Evolutionary conservation across 2,329 filamentous ascomycete genomes (phyloP).

Genomic region (Neofusicoccum parvum): DNA sequence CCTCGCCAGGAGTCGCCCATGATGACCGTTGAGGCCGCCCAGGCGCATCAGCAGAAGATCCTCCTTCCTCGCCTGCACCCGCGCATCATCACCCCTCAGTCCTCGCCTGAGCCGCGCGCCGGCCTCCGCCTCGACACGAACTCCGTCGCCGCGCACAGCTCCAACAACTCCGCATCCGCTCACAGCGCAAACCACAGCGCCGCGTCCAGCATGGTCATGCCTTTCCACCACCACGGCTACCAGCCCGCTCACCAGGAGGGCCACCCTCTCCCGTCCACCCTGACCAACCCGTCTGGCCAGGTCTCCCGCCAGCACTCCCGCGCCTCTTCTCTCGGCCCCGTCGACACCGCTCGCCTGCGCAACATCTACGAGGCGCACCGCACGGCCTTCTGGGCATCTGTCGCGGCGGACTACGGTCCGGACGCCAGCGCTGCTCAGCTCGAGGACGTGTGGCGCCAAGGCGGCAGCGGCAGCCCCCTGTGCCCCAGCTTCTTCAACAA

Average conservation of each 20-base stretch:
- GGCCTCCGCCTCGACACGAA: conserved; percentile 50
- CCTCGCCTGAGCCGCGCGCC: conserved; percentile 40
- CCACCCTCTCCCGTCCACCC: conserved; percentile 41
- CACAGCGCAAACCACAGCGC: conserved; percentile 23
- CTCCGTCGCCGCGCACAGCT: background rate
- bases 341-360: conserved; percentile 69
- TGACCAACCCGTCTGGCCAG: conserved; percentile 41
- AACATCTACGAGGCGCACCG: conserved; percentile 72
- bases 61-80: conserved; percentile 64
- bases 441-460: conserved; percentile 66
- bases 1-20: conserved; percentile 44
- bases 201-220: conserved; percentile 40
- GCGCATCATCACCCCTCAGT: conserved; percentile 44
- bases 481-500: conserved; percentile 12
- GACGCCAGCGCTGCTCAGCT: conserved; percentile 64
- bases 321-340: conserved; percentile 46
- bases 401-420: conserved; percentile 71
- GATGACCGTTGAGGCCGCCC: conserved; percentile 23
- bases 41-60: conserved; percentile 46
- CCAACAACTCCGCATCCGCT: background rate
- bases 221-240: conserved; percentile 21
- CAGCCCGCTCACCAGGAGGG: background rate
- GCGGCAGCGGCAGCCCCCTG: conserved; percentile 15
- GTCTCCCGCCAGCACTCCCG: conserved; percentile 27
- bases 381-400: conserved; percentile 70